phyloP scores from a whole-genome alignment of 805 yeast species.

The Pichia pseudocactophila region DNA sequence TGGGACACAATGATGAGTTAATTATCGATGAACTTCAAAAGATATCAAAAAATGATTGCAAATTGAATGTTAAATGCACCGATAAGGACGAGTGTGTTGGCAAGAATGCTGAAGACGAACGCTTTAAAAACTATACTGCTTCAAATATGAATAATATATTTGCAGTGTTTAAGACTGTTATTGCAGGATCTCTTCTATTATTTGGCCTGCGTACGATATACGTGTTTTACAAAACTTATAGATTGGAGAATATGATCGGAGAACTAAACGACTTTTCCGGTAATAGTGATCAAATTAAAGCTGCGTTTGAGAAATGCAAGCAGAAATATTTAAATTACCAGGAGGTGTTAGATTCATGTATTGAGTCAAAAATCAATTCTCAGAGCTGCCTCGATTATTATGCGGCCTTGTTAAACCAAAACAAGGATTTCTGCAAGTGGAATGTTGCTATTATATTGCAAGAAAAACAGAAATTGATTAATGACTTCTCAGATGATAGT shows the following conservation, averaged over 20 bases:
- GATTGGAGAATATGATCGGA: slow-evolving; percentile 5
- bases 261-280: slow-evolving; percentile 4
- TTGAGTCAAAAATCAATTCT: not conserved
- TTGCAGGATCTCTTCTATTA: too few relatives aligned
- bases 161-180: too few relatives aligned
- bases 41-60: not conserved
- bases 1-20: not conserved
- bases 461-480: not conserved
- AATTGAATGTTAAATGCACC: too few relatives aligned
- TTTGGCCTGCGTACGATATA: too few relatives aligned
- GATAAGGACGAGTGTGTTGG: too few relatives aligned
- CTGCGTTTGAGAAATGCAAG: slow-evolving; percentile 2
- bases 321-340: not conserved
- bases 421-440: slow-evolving; percentile 9
- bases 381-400: slow-evolving; percentile 2
- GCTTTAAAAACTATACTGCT: too few relatives aligned
- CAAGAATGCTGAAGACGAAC: too few relatives aligned
- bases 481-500: not conserved
- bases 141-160: too few relatives aligned
- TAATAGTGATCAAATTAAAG: not conserved
- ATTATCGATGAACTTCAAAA: not conserved
- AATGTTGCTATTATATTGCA: not conserved
- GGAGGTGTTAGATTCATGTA: not conserved
- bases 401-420: not conserved
- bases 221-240: not conserved